phyloP scores from a whole-genome alignment of 1,284 basidiomycete genomes.

The Pseudozyma pruni region DNA sequence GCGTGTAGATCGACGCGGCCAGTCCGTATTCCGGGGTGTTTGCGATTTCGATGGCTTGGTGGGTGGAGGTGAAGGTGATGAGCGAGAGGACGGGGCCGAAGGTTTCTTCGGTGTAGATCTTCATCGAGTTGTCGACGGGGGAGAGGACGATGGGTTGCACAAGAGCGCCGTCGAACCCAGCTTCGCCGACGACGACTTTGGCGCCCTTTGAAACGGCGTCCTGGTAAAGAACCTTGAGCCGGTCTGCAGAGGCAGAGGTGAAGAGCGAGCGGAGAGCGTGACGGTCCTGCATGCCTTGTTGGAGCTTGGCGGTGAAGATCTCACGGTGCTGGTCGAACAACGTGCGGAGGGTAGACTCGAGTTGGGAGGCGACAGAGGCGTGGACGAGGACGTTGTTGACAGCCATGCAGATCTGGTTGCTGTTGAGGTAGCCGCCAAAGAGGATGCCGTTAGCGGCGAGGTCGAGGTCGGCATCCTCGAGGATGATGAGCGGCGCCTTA shows the following conservation, averaged over 20 bases:
- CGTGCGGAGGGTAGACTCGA: conserved; percentile 69
- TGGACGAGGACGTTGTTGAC: conserved; percentile 77
- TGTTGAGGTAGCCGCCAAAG: conserved; percentile 74
- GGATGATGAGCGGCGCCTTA: conserved; percentile 71
- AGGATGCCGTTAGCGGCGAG: conserved; percentile 71
- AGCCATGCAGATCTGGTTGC: conserved; percentile 79
- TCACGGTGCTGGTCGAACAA: conserved; percentile 70
- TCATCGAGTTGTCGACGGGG: conserved; percentile 72
- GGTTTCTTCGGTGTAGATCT: conserved; percentile 72
- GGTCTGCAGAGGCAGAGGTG: conserved; percentile 71
- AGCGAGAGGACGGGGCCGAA: conserved; percentile 85
- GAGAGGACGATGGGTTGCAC: conserved; percentile 74
- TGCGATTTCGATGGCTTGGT: conserved; percentile 73
- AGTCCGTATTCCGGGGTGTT: conserved; percentile 74
- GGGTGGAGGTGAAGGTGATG: conserved; percentile 81
- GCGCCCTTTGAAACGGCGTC: conserved; percentile 74
- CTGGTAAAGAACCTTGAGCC: conserved; percentile 71
- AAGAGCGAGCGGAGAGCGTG: conserved; percentile 71
- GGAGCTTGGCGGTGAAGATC: conserved; percentile 39
- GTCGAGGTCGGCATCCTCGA: conserved; percentile 75
- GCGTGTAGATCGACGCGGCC: conserved; percentile 73
- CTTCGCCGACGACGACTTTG: conserved; percentile 71
- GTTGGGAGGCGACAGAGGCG: conserved; percentile 67
- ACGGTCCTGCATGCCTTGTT: conserved; percentile 25
- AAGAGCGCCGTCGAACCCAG: conserved; percentile 69